Base-by-base conservation (phyloP, 1,139 yeast genomes). In the Sugiyamaella sp. region DNA sequence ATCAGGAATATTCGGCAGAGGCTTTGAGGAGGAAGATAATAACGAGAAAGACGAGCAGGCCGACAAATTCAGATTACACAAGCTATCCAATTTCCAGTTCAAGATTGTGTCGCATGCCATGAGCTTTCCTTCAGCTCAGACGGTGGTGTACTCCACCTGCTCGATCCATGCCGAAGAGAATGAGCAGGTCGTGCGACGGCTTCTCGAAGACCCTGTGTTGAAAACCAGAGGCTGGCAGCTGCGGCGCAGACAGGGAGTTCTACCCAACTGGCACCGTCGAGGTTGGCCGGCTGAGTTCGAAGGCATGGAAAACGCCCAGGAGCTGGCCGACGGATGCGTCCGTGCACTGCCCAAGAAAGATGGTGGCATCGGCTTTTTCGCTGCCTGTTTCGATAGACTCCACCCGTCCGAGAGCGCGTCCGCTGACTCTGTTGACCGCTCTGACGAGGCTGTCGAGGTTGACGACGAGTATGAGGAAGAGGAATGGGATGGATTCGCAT, bases 361-460 rank as follows among this genome's bases (percentile, higher is more conserved):
- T 67, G 97, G 98, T 35, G 99, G 99, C 10, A 93, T 93, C 63
- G 99, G 99, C 0, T 93, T 93, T 67, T 93, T 93, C 72, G 98
- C 97, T 0, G 98, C 88, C 1, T 84, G 89, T 54, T 86, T 87
- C 67, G 80, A 83, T 48, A 72, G 78, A 4, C 5, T 24, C 5
- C 5, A 24, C 29, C 29, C 29, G 58, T 12, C 4, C 10, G 45
- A 6, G 8, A n/a, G 4, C 25, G 10, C 41, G 14, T 6, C 27
- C 16, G 10, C 5, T 24, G 10, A 10, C 29, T 10, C 5, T 24
- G 29, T 5, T 8, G 47, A 43, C 10, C 54, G 41, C 10, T 51
- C 45, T 20, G 32, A 32, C 22, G 51, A 45, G 3, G 55, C 42
- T 3, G 54, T 42, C n/a, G 53, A 33, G 27, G 49, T n/a, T n/a